Evolutionary conservation across 768 basidiomycete genomes (phyloP).

Genomic region (Leucosporidium scottii): DNA sequence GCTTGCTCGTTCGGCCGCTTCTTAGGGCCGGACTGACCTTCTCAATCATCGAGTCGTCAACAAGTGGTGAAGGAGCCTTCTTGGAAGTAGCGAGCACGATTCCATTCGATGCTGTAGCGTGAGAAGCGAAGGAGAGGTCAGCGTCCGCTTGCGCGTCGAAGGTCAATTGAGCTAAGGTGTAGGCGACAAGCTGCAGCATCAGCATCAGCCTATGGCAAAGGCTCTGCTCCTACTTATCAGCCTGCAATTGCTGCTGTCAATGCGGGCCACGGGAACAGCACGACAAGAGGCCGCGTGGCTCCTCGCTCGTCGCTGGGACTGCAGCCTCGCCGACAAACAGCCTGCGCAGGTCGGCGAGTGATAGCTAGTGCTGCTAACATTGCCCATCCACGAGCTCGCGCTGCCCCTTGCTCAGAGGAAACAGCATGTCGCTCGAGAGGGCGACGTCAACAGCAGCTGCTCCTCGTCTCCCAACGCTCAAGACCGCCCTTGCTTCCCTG

Average conservation of each 20-base stretch:
- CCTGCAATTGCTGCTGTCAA: neutral
- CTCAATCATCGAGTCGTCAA: slow-evolving; percentile 96
- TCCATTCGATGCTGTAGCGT: slow-evolving; percentile 77
- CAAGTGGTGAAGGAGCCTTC: slow-evolving; percentile 94
- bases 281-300: neutral
- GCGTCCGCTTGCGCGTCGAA: neutral
- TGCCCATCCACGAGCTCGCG: no score
- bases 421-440: no score
- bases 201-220: neutral
- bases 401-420: no score
- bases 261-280: neutral
- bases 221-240: neutral
- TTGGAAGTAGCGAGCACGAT: slow-evolving; percentile 99
- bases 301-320: neutral
- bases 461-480: neutral
- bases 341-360: no score
- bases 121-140: neutral
- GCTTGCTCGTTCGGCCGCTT: no score
- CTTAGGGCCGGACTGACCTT: slow-evolving; percentile 52
- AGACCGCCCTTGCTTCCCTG: neutral
- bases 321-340: no score
- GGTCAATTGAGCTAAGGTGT: neutral
- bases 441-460: no score
- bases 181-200: neutral
- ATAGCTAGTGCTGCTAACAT: no score